phyloP scores from a whole-genome alignment of 2,329 filamentous ascomycete species.

The Aureobasidium sp. region DNA sequence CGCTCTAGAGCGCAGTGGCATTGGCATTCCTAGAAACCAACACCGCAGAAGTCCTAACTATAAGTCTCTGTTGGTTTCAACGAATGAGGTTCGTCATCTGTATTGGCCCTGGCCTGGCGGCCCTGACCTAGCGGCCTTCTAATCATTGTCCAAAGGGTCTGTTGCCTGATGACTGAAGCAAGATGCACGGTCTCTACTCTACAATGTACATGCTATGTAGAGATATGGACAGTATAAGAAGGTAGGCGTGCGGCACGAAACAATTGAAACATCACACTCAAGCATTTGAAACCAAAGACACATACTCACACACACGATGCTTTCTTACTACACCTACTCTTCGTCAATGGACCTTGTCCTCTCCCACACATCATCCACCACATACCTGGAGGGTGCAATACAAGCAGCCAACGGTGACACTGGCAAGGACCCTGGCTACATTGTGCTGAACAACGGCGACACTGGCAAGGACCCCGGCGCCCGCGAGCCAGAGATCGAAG shows the following conservation, averaged over 20 bases:
- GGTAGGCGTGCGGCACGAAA: neutral
- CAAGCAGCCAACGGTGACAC: neutral
- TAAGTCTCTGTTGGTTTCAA: constrained; percentile 4
- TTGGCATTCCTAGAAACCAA: constrained; percentile 8
- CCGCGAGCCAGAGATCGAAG: neutral
- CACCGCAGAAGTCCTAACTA: constrained; percentile 4
- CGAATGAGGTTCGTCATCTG: constrained; percentile 4
- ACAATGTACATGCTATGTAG: neutral
- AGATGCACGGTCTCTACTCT: constrained; percentile 7
- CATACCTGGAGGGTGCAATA: neutral
- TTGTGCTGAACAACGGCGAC: constrained; percentile 1
- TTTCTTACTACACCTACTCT: neutral
- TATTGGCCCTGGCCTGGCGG: neutral
- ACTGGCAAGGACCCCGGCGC: constrained; percentile 1
- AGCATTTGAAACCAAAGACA: neutral
- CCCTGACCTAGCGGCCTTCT: constrained; percentile 3
- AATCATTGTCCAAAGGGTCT: neutral
- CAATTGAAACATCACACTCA: neutral
- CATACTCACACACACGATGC: neutral
- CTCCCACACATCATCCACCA: neutral
- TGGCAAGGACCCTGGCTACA: constrained; percentile 3
- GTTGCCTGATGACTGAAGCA: constrained; percentile 8
- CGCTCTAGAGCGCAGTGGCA: neutral
- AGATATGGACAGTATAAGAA: neutral
- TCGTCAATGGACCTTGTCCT: neutral